A percentile compares a stretch with the other conserved stretches of the same genome.
Evolutionary conservation across 140 eudicot species (phyloP).

Genomic region (Ambrosia hybrid): DNA sequence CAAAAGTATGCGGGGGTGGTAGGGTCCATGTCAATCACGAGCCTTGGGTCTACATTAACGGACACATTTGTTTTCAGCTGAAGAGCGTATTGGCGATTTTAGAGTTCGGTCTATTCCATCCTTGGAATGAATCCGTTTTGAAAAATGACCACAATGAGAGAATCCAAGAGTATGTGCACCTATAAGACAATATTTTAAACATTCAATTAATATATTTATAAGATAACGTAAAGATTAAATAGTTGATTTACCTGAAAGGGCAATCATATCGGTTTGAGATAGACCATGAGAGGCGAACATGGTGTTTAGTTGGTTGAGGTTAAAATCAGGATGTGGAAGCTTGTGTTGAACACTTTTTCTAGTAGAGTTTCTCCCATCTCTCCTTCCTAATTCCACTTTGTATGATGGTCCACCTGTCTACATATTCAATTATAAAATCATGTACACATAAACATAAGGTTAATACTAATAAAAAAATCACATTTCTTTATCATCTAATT

Average conservation of each 20-base stretch:
- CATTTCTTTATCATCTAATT: no score
- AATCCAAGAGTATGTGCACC: constrained; percentile 76
- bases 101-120: constrained; percentile 44
- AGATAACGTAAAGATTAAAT: no score
- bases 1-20: constrained; percentile 39
- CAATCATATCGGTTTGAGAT: constrained; percentile 49
- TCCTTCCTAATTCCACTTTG: constrained; percentile 43
- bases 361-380: constrained; percentile 44
- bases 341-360: constrained; percentile 31
- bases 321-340: constrained; percentile 41
- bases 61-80: constrained; percentile 48
- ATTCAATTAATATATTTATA: no score
- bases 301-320: constrained; percentile 34
- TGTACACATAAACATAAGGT: background rate
- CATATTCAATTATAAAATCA: background rate
- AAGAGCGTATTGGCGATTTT: constrained; percentile 43
- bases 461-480: no score
- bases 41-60: constrained; percentile 47
- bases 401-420: constrained; percentile 47
- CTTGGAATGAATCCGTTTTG: constrained; percentile 41
- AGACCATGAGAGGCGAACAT: constrained; percentile 43
- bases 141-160: constrained; percentile 62
- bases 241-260: constrained; percentile 31
- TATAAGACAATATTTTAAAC: constrained; percentile 4
- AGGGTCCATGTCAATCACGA: constrained; percentile 68